phyloP scores from a whole-genome alignment of 192 early-diverging fungal genomes.

The Linnemannia elongata region DNA sequence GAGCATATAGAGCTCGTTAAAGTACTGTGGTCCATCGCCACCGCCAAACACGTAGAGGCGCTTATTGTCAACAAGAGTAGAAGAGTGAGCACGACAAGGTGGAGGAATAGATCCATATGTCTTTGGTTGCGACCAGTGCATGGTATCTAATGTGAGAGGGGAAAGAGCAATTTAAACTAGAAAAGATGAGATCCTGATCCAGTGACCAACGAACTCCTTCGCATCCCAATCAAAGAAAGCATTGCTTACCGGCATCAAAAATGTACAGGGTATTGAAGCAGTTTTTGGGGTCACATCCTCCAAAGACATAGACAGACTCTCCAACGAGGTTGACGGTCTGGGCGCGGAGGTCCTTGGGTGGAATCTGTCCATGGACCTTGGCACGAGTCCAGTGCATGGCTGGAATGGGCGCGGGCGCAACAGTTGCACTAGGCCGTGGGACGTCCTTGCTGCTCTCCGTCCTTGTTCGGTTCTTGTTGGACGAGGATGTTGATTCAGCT shows the following conservation, averaged over 20 bases:
- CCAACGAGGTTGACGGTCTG: slow-evolving; percentile 84
- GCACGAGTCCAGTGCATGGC: slow-evolving; percentile 86
- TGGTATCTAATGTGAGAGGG: slow-evolving; percentile 67
- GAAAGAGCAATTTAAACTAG: not conserved
- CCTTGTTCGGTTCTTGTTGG: slow-evolving; percentile 23
- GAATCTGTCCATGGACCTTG: slow-evolving; percentile 70
- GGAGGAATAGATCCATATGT: slow-evolving; percentile 78
- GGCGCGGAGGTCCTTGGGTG: slow-evolving; percentile 77
- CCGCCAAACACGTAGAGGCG: slow-evolving; percentile 86
- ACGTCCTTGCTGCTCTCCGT: not conserved
- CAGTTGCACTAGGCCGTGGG: slow-evolving; percentile 43
- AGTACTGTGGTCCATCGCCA: slow-evolving; percentile 89
- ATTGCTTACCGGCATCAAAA: slow-evolving; percentile 75
- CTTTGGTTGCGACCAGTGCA: slow-evolving; percentile 83
- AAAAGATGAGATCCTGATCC: not conserved
- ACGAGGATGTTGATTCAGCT: slow-evolving; percentile 1
- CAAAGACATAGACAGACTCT: slow-evolving; percentile 86
- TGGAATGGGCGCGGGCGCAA: slow-evolving; percentile 75
- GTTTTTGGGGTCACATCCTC: slow-evolving; percentile 81
- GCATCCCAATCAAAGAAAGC: not conserved
- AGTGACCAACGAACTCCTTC: too few relatives aligned
- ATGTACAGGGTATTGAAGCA: slow-evolving; percentile 86
- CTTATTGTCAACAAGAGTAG: slow-evolving; percentile 71
- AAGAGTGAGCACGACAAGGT: slow-evolving; percentile 87
- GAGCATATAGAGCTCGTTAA: slow-evolving; percentile 83